Evolutionary conservation across 805 yeast species (phyloP), one percentile per base, ranked within the genome.

Genomic region (Crinitomyces ghanaensis): DNA sequence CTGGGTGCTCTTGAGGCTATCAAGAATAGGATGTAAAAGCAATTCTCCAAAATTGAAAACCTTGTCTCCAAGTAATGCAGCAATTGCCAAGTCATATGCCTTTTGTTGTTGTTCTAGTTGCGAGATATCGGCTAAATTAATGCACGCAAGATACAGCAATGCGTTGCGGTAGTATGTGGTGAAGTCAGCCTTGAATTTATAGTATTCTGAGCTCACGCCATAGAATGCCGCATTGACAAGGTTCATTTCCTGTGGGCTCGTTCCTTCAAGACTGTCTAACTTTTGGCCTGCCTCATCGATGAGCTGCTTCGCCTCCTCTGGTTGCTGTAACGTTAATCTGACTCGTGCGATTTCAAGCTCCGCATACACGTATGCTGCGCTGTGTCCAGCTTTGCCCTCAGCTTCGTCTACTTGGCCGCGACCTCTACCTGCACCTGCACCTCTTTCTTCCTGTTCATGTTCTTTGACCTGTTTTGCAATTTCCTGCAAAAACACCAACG

Each of bases 31-130:
- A 57, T 88, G 97, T 54, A 85, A 74, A 40, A 91, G 68, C 42
- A 91, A 70, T 60, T 91, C 98, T 33, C 97, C 97, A 57, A 91
- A 91, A 61, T 88, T 91, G 65, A 84, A 91, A 46, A 88, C 82
- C 49, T 72, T 76, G 51, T 85, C 94, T 31, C 96, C 97, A 46
- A 88, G 66, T 39, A 91, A 62, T 0, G 96, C 97, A 20, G 94
- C 76, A 29, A 84, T 66, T 39, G 88, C 70, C 45, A 88, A 70
- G 44, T 88, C 93, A 48, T 75, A 74, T 2, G 83, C 81, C 33
- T 76, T 56, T 36, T 61, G 62, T 45, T 66, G 68, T 45, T 60
- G 64, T 31, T 62, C 66, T 22, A 51, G 44, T 8, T 39, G 26
- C 7, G 63, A 44, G 36, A 74, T 54, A 19, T 56, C 61, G 17